Percentiles rank a stretch among this genome's conserved stretches.
phyloP scores from a whole-genome alignment of 1,284 basidiomycete genomes.

The Malassezia slooffiae region DNA sequence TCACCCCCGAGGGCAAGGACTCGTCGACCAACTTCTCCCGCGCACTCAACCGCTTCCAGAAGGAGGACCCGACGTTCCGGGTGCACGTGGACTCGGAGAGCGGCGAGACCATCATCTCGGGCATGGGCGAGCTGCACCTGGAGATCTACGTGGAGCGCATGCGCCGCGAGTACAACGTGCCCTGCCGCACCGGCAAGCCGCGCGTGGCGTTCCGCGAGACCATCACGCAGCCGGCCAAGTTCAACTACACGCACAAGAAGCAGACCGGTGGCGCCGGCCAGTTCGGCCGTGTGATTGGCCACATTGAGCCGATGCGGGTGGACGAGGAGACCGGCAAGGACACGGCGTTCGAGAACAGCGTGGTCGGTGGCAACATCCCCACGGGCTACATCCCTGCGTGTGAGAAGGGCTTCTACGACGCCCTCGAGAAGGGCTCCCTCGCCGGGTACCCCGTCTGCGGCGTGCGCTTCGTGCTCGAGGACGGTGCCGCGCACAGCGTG shows the following conservation, averaged over 20 bases:
- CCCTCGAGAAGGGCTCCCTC: conserved; percentile 77
- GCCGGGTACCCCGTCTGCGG: conserved; percentile 82
- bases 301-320: conserved; percentile 77
- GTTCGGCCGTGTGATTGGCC: conserved; percentile 81
- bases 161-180: conserved; percentile 91
- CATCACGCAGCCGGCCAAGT: conserved; percentile 67
- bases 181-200: conserved; percentile 88
- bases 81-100: conserved; percentile 89
- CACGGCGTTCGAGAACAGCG: conserved; percentile 71
- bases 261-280: conserved; percentile 96
- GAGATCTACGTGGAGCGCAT: conserved; percentile 99
- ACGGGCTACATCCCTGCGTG: conserved; percentile 84
- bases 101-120: conserved; percentile 99
- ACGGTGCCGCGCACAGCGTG: conserved; percentile 85
- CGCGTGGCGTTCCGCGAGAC: conserved; percentile 95
- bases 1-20: conserved; percentile 83
- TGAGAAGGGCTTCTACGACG: conserved; percentile 94
- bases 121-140: conserved; percentile 97
- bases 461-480: conserved; percentile 75
- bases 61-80: conserved; percentile 97
- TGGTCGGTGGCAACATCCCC: conserved; percentile 88
- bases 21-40: conserved; percentile 74
- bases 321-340: conserved; percentile 74
- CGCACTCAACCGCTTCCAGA: conserved; percentile 93
- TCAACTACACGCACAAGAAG: conserved; percentile 95